Evolutionary conservation across 2,329 filamentous ascomycete genomes (phyloP), one percentile per base, ranked within the genome.

Genomic region (Alternaria sp.): DNA sequence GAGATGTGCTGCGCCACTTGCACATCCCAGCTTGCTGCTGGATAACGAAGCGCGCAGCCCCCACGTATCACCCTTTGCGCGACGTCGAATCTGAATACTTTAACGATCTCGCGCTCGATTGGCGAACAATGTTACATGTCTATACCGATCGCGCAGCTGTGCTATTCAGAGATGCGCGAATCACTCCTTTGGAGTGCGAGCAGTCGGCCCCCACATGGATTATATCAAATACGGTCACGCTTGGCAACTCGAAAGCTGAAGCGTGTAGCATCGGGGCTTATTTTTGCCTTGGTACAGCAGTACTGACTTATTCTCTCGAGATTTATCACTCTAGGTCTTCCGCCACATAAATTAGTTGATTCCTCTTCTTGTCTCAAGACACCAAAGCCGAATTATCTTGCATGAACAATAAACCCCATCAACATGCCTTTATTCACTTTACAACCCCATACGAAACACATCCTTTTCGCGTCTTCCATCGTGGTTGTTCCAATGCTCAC

Each of bases 261-360:
- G 13, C 32, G 32, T 36, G 3, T 1, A 3, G 1, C 32, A 36
- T 3, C 32, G 1, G 13, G 32, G 32, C 32, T 36, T 36, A n/a
- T n/a, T 36, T 3, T 3, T 9, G 1, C 0, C 13, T 6, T 6
- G 6, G 4, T 8, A 36, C 1, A 36, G 13, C 32, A 6, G 7
- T 9, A 36, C 32, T 4, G 32, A 36, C 0, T 3, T n/a, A 0
- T 36, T 36, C 7, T 36, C 32, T 36, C 13, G 4, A 36, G 7
- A 4, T 9, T 4, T 3, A 36, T n/a, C 5, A n/a, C 32, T 36
- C 32, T 2, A n/a, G 3, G 7, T n/a, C 13, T 9, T n/a, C 3
- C 32, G 32, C 32, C 15, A 13, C 32, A 36, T n/a, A n/a, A 36
- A 36, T 9, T 3, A 36, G 32, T 36, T 4, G 32, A 36, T 4